Percentiles rank a stretch among this genome's conserved stretches.
Evolutionary conservation across 495 filamentous ascomycete genomes (phyloP).

Genomic region (Hapsidospora chrysogenum): DNA sequence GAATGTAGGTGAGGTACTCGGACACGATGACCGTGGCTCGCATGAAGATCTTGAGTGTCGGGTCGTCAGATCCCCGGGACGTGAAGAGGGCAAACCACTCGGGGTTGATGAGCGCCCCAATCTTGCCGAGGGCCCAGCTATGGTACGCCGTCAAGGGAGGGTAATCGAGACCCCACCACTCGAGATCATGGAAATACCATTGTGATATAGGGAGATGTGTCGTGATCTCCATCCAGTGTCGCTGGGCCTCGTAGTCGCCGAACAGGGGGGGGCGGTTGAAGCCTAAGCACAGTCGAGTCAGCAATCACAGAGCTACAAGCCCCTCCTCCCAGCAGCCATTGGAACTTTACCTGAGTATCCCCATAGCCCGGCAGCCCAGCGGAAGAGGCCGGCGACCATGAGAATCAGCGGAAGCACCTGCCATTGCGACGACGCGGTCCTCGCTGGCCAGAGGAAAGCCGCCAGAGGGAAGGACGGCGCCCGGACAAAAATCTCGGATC

Average conservation of each 20-base stretch:
- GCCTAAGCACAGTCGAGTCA: slow-evolving; percentile 32
- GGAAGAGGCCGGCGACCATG: slow-evolving; percentile 79
- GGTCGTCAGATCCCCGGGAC: slow-evolving; percentile 68
- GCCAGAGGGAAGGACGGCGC: slow-evolving; percentile 65
- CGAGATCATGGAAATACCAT: slow-evolving; percentile 93
- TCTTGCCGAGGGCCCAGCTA: slow-evolving; percentile 80
- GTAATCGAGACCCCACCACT: slow-evolving; percentile 98
- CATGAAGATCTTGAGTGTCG: slow-evolving; percentile 83
- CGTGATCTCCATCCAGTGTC: slow-evolving; percentile 98
- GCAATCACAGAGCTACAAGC: slow-evolving; percentile 1
- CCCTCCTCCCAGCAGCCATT: not conserved
- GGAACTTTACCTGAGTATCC: slow-evolving; percentile 86
- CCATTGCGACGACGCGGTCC: slow-evolving; percentile 80
- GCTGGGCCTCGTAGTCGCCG: slow-evolving; percentile 92
- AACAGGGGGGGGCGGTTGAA: slow-evolving; percentile 75
- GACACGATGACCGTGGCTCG: slow-evolving; percentile 74
- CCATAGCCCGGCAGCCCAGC: slow-evolving; percentile 85
- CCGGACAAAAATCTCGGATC: slow-evolving; percentile 18
- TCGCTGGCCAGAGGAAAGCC: slow-evolving; percentile 80
- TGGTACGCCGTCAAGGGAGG: slow-evolving; percentile 96
- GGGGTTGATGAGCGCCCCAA: slow-evolving; percentile 64
- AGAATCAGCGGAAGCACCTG: slow-evolving; percentile 70
- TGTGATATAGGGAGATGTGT: slow-evolving; percentile 73
- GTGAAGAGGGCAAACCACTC: slow-evolving; percentile 77
- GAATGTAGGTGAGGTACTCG: slow-evolving; percentile 79